These are phyloP conservation scores for Fusarium pseudonygamai DNA, from an alignment of 2,329 filamentous ascomycete genomes.

Conservation along the genomic window DNA sequence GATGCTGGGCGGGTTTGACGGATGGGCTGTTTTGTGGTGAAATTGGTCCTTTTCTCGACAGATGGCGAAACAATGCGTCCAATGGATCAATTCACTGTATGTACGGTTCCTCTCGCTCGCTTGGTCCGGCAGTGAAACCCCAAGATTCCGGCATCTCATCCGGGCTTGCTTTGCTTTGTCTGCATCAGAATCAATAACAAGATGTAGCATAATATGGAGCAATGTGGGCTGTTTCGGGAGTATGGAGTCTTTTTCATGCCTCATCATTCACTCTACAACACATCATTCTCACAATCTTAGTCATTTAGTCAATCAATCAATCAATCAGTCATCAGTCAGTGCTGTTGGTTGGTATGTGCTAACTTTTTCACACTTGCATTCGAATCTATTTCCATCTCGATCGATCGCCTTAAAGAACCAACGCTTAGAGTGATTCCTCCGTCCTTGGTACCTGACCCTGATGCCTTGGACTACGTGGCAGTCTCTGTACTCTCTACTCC, in stretches of 20 bases:
- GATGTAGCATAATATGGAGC: constrained; percentile 14
- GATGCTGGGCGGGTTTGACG: constrained; percentile 13
- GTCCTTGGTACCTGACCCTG: constrained; percentile 1
- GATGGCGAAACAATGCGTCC: constrained; percentile 2
- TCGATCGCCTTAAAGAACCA: constrained; percentile 1
- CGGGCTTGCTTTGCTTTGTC: not conserved
- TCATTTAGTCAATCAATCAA: not conserved
- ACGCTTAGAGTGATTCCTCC: not conserved
- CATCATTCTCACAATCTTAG: not conserved
- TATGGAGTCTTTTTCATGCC: constrained; percentile 33
- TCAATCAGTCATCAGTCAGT: not conserved
- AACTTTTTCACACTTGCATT: not conserved
- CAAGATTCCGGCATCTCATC: constrained; percentile 15
- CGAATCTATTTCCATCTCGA: constrained; percentile 8
- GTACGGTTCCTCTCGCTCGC: constrained; percentile 8
- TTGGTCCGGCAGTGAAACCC: constrained; percentile 35
- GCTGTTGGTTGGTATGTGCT: not conserved
- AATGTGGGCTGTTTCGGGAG: constrained; percentile 32
- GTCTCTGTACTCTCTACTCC: not conserved
- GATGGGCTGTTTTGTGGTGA: constrained; percentile 9
- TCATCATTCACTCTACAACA: not conserved
- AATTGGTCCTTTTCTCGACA: constrained; percentile 13
- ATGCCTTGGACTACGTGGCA: constrained; percentile 21
- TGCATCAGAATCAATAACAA: constrained; percentile 13
- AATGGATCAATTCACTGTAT: not conserved